Evolutionary conservation across 2,329 filamentous ascomycete species (phyloP), one percentile per base, ranked within the genome.

Genomic region (Cladosporium oxysporum): DNA sequence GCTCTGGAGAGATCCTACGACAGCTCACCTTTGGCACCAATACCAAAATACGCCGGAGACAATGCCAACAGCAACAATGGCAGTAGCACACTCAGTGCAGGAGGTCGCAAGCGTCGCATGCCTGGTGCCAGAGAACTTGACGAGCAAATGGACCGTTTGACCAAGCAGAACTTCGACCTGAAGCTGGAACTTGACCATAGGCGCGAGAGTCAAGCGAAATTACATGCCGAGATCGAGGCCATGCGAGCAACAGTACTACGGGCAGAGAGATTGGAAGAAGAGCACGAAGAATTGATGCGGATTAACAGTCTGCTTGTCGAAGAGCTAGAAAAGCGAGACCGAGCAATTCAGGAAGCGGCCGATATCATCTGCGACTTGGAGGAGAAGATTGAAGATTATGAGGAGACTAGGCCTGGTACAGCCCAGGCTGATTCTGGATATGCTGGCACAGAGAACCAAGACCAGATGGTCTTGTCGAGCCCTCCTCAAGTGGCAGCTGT

Each of bases 161-260:
- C 89, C 75, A 92, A 92, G 74, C 87, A 91, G 77, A 92, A 92
- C 72, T 92, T 92, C 70, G 89, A 91, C 70, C 82, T 92, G 50
- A 92, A 92, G 76, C 81, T 92, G 35, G 89, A 92, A 74, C 77
- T 92, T 0, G 91, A 85, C 70, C 89, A 92, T 73, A 84, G 88
- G 7, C 83, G 90, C 31, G 86, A 92, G 76, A 83, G 85, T 62
- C 88, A 90, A 72, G 82, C 82, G 10, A 79, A 79, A 26, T 72
- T 91, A 37, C 88, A 91, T 72, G 81, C 84, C 37, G 81, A 83
- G 49, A 71, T 88, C n/a, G 83, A 87, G 44, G 76, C 75, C 5
- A 78, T 91, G 21, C 84, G 87, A 68, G 75, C 77, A 8, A 83
- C 87, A 62, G 83, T 84, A 67, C 77, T 76, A 58, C 71, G 75